phyloP scores from a whole-genome alignment of 495 filamentous ascomycete species.

The Penicillium coffeae region DNA sequence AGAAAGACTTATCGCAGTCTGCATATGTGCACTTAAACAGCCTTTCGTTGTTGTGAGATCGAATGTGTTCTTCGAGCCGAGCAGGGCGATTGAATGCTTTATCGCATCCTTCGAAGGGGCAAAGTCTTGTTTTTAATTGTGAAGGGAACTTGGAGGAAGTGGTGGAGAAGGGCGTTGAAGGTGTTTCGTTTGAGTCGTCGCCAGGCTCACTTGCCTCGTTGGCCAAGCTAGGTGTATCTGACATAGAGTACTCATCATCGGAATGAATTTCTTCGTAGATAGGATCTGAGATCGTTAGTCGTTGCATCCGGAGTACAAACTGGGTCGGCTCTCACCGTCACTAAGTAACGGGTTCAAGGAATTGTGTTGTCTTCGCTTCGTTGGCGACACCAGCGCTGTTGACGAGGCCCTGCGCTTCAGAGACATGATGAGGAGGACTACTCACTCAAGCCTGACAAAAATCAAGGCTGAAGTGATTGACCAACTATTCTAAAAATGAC shows the following conservation, averaged over 20 bases:
- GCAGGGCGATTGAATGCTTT: constrained; percentile 86
- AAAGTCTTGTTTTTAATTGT: constrained; percentile 68
- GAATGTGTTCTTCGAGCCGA: constrained; percentile 71
- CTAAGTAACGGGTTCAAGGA: constrained; percentile 18
- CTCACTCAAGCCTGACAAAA: neutral
- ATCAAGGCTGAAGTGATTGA: neutral
- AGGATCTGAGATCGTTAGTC: constrained; percentile 20
- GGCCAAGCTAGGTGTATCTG: constrained; percentile 24
- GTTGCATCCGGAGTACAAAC: constrained; percentile 1
- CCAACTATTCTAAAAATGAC: neutral
- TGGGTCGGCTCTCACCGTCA: constrained; percentile 24
- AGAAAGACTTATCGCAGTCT: constrained; percentile 75
- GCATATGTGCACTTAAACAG: constrained; percentile 63
- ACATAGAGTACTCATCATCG: constrained; percentile 33
- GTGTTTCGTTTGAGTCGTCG: constrained; percentile 43
- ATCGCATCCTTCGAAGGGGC: constrained; percentile 63
- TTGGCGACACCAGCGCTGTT: constrained; percentile 13
- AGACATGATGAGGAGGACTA: constrained; percentile 16
- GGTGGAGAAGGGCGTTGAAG: constrained; percentile 51
- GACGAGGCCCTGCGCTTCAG: constrained; percentile 29
- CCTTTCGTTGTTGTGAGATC: constrained; percentile 77
- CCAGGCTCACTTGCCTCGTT: constrained; percentile 7
- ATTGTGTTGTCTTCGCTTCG: constrained; percentile 27
- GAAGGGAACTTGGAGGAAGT: constrained; percentile 58
- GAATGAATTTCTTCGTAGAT: constrained; percentile 42